Evolutionary conservation across 148 eudicot species (phyloP).

Genomic region (Nepenthes gracilis): DNA sequence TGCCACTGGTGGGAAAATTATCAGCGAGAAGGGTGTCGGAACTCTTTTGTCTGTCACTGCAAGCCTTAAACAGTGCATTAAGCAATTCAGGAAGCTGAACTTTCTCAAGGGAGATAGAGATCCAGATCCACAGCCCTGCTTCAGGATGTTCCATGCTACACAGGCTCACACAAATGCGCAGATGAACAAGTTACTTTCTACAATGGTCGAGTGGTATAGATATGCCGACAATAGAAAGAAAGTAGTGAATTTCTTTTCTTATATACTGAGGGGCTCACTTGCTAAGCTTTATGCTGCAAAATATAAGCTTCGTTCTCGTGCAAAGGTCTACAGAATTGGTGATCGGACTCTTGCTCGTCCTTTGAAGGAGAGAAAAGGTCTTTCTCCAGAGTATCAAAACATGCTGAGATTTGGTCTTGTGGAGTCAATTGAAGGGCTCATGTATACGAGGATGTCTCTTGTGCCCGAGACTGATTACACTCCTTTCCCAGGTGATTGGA

Average conservation of each 20-base stretch:
- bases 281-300: constrained; percentile 98
- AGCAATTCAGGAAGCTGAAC: constrained; percentile 61
- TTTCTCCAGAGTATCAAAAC: constrained; percentile 84
- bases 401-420: constrained; percentile 74
- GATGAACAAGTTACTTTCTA: constrained; percentile 83
- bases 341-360: constrained; percentile 77
- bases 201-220: constrained; percentile 88
- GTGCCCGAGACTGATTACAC: constrained; percentile 90
- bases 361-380: constrained; percentile 82
- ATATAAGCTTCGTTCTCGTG: constrained; percentile 88
- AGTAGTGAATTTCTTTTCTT: constrained; percentile 82
- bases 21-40: constrained; percentile 96
- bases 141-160: constrained; percentile 94
- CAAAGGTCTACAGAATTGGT: constrained; percentile 90
- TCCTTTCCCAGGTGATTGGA: constrained; percentile 67
- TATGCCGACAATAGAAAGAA: constrained; percentile 93
- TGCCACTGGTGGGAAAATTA: constrained; percentile 90
- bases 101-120: constrained; percentile 89
- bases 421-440: constrained; percentile 84
- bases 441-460: constrained; percentile 84
- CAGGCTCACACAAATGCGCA: constrained; percentile 91
- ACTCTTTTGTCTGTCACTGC: constrained; percentile 89
- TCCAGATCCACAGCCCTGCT: constrained; percentile 97
- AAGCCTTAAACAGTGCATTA: constrained; percentile 86
- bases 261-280: constrained; percentile 83